These are phyloP conservation scores for Pilasporangium apinafurcum DNA, from an alignment of 352 stramenopile genomes.

Conservation along the genomic window DNA sequence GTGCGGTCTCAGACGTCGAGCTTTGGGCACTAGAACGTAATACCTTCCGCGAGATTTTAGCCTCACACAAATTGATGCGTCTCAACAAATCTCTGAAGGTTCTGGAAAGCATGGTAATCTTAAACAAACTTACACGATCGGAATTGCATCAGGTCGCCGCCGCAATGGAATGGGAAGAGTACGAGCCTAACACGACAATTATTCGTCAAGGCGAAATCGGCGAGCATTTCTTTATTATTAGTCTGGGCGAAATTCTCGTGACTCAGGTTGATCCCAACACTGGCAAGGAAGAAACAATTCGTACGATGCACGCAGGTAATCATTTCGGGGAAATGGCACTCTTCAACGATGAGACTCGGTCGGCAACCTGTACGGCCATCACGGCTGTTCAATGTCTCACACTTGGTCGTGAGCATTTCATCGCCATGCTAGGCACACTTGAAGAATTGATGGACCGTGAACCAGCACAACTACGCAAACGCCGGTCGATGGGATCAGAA, in stretches of 20 bases:
- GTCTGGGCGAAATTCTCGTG: conserved; percentile 63
- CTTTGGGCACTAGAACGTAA: conserved; percentile 72
- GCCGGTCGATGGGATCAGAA: too few species aligned
- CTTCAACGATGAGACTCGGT: conserved; percentile 88
- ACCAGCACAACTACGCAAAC: conserved; percentile 14
- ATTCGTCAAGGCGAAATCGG: conserved; percentile 70
- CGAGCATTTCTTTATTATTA: conserved; percentile 79
- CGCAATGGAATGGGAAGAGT: conserved; percentile 82
- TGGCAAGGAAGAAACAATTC: conserved; percentile 39
- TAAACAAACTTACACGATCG: conserved; percentile 56
- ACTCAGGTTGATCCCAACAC: conserved; percentile 43
- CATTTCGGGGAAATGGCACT: conserved; percentile 95
- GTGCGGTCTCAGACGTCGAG: conserved; percentile 44
- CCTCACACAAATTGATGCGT: conserved; percentile 62
- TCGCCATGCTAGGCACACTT: conserved; percentile 69
- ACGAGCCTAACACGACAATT: conserved; percentile 39
- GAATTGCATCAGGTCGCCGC: conserved; percentile 66
- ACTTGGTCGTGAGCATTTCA: conserved; percentile 65
- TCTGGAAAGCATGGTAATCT: conserved; percentile 45
- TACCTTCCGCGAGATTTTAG: conserved; percentile 67
- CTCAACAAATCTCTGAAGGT: conserved; percentile 54
- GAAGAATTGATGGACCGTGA: conserved; percentile 77
- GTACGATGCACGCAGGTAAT: conserved; percentile 62
- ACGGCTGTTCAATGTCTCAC: conserved; percentile 57
- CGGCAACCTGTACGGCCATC: conserved; percentile 86